Base-by-base conservation (phyloP, 176 grass and related monocot genomes). In the Paspalum vaginatum region DNA sequence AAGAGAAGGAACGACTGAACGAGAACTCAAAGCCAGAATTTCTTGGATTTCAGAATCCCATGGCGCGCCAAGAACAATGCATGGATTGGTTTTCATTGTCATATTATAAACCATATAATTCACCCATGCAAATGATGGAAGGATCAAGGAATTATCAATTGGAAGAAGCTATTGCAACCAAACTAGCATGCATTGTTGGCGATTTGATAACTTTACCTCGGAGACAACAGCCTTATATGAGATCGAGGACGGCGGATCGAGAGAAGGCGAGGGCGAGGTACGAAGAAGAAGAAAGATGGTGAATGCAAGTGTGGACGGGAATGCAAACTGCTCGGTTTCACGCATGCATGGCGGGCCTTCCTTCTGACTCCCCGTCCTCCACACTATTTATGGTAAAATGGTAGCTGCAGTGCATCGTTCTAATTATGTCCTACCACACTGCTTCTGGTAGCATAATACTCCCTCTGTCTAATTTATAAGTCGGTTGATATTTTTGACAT, bases 301-400 rank as follows among this genome's bases (percentile, higher is more conserved):
- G 51, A 75, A 42, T 50, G 49, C 63, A 25, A 22, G n/a, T n/a
- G n/a, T n/a, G n/a, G n/a, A n/a, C n/a, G n/a, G n/a, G 51, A 75
- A 42, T 50, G 49, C 63, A 25, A 22, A 61, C 41, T 57, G 65
- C 53, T 50, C 18, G 21, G 84, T 46, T 46, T 81, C 50, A 14
- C 60, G 54, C 65, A 61, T 85, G 83, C 83, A 79, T 81, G 59
- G 48, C 68, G 49, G 67, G 72, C 63, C 44, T 49, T 42, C 25
- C 68, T 61, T 18, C 53, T 53, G 20, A 17, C 46, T 16, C 61
- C 44, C 64, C n/a, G 20, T 21, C 41, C 46, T 61, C 72, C 65
- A 65, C 85, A 42, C 86, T 65, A 78, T 87, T 87, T 83, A 57
- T 65, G 79, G 73, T 79, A 78, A 74, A 25, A 87, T 65, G 38